Evolutionary conservation across 257 asterid species (phyloP), one percentile per base, ranked within the genome.

Genomic region (Solanum dulcamara): DNA sequence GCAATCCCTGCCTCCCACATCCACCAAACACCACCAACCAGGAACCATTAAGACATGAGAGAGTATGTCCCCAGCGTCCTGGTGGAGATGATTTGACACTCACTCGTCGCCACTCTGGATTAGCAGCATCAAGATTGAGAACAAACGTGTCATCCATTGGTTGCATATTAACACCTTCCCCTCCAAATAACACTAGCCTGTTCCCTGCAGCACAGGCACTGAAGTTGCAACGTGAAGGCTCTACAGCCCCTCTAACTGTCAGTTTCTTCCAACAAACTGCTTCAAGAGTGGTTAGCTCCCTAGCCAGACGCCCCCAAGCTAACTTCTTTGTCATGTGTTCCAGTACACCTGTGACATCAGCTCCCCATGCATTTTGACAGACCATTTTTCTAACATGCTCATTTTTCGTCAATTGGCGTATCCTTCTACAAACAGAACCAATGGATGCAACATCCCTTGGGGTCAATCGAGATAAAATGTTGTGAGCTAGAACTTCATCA

Each of bases 81-180:
- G 98, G 98, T 30, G 98, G 98, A 53, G 98, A 93, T 55, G 94
- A 91, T 86, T 86, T 80, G 30, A 95, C 98, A 80, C 91, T 91
- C 86, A 95, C 94, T 74, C 93, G 91, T 40, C 92, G 91, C 98
- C 98, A 95, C 89, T 92, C 92, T 18, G 98, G 98, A 46, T 88
- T 86, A 37, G 89, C 91, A 14, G 93, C 90, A 81, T 95, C 98
- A 30, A 95, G 97, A 87, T 94, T 90, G 83, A 95, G 97, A 83
- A 94, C 98, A 66, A 95, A 95, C 0, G 98, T 95, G 90, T 95
- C 98, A 32, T 95, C 97, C 98, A 95, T 95, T 37, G 98, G 98
- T 90, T 95, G 97, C 98, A 95, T 95, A 83, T 95, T 95, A 44
- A 92, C 94, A 37, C 97, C 98, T 89, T 95, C 98, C 33, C 98